Base-by-base conservation (phyloP, 345 rosid species). In the Mallotus nudiflorus region DNA sequence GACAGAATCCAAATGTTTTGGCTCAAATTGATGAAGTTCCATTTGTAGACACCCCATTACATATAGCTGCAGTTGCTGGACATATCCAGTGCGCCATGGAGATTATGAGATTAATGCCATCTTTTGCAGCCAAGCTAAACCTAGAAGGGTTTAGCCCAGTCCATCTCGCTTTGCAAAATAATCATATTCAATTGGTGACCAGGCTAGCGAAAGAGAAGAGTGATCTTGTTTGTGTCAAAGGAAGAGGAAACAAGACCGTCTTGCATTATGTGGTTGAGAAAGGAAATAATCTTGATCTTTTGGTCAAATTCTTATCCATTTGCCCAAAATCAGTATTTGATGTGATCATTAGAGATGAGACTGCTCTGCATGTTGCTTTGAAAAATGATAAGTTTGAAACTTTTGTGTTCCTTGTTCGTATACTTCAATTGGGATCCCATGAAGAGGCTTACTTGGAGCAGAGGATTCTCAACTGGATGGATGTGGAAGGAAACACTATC, bases 21-120 rank as follows among this genome's bases (percentile, higher is more conserved):
- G 55, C 18, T 0, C 24, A 52, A 6, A 54, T 75, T 29, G 72
- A 77, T 61, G 3, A 62, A 20, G 54, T 60, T 19, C 73, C 83
- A 0, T 84, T 82, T 63, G 22, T 67, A 3, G 61, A 73, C 11
- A 82, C 79, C 60, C 85, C 84, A 51, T 72, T 82, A 20, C 85
- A 84, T 35, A 39, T 55, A 19, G 73, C 87, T 31, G 80, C 73
- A 39, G 40, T 35, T n/a, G 20, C 31, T n/a, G 83, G 87, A 7
- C 27, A 59, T 15, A 49, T 61, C 35, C 79, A 69, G 22, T 82
- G 61, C 20, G 80, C 83, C 9, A 25, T 55, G 76, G 83, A 84
- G 49, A 33, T 79, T 0, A 60, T 77, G 64, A 73, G 68, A 64
- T 46, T 84, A 65, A 70, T n/a, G n/a, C n/a, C n/a, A n/a, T n/a